Evolutionary conservation across 73 alveolate genomes (phyloP), one percentile per base, ranked within the genome.

Genomic region (Paramecium primaurelia): DNA sequence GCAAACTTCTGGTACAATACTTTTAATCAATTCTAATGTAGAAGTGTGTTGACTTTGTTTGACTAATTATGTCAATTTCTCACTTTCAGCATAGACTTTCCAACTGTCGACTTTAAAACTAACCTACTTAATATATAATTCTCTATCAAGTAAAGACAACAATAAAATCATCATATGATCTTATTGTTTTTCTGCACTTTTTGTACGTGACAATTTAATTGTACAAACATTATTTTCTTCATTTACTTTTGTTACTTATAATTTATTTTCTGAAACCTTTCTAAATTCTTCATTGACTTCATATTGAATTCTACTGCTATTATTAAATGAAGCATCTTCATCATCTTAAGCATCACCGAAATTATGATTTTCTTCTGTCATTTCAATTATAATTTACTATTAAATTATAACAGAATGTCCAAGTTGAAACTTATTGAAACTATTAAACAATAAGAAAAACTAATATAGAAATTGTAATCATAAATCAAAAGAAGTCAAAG

Each of bases 81-180:
- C 84, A 64, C 84, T 64, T 34, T 64, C 84, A 6, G 84, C 84
- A 28, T 64, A 64, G 18, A 64, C 84, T 64, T 64, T 64, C 84
- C 84, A 64, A 3, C 84, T 64, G 11, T 64, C 84, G 0, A 64
- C 84, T 64, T 64, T 64, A 64, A 64, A 64, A 32, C 30, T 32
- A 8, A 64, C 84, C 47, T 64, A 6, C 12, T 64, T 64, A 9
- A 64, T 64, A 64, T 28, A 64, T 64, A 64, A 64, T 34, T 64
- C 84, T 64, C 47, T 64, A 25, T 64, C 84, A 2, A 14, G 32
- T 18, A 54, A 6, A 11, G 84, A 32, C 12, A 64, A 64, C 30
- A 12, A 64, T 64, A 64, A 54, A 2, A 12, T 64, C 84, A 64
- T 64, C 84, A 64, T 64, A 6, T 32, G 20, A 64, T 64, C 84